Evolutionary conservation across 306 rosid genomes (phyloP).

Genomic region (Lathyrus tuberosus): DNA sequence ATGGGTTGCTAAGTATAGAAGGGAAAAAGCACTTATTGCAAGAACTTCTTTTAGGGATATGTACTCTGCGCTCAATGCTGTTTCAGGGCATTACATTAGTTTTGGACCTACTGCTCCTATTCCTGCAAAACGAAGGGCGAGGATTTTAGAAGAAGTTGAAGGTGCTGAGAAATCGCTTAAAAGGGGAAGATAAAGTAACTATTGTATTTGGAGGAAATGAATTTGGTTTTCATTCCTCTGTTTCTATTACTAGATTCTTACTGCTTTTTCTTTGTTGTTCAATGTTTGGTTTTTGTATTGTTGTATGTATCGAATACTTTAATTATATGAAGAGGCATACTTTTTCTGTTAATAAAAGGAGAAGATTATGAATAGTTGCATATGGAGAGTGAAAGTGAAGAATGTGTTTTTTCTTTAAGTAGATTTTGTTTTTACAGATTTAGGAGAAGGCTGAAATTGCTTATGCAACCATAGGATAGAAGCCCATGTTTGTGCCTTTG

Average conservation of each 20-base stretch:
- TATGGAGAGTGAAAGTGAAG: neutral
- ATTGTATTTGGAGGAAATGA: no score
- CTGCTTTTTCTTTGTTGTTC: neutral
- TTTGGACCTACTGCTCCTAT: conserved; percentile 95
- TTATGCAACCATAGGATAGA: neutral
- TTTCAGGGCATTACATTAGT: conserved; percentile 90
- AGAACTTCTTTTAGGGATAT: conserved; percentile 85
- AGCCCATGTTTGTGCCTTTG: neutral
- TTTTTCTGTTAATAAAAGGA: conserved; percentile 37
- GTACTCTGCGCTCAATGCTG: conserved; percentile 88
- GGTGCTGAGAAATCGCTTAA: conserved; percentile 80
- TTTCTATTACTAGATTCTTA: neutral
- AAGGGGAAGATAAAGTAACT: conserved; percentile 64
- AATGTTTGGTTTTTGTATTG: conserved; percentile 31
- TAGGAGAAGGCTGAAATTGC: no score
- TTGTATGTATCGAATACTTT: conserved; percentile 1
- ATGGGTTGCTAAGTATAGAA: conserved; percentile 95
- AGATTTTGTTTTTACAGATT: no score
- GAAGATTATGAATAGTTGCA: conserved; percentile 10
- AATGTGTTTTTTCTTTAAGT: no score
- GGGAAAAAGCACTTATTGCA: conserved; percentile 79
- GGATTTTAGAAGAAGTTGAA: conserved; percentile 90
- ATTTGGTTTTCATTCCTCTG: neutral
- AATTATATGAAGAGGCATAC: conserved; percentile 33
- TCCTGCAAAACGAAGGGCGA: conserved; percentile 74